Evolutionary conservation across 2,329 filamentous ascomycete species (phyloP).

Genomic region (Lizonia empirigonia): DNA sequence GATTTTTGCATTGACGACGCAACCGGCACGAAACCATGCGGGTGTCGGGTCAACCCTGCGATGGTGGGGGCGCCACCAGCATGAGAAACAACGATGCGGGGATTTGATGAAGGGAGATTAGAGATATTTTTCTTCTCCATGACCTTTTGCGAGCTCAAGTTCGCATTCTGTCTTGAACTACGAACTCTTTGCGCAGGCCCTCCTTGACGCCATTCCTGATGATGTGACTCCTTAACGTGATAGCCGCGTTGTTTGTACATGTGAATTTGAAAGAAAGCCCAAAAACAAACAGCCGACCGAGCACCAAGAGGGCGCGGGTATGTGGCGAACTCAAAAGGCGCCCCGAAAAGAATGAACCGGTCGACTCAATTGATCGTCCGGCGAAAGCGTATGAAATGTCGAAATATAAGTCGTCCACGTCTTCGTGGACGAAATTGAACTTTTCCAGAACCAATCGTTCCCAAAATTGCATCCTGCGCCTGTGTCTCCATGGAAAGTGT

Average conservation of each 20-base stretch:
- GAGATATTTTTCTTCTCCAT: neutral
- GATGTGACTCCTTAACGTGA: neutral
- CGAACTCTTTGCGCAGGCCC: neutral
- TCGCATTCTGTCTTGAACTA: conserved; percentile 3
- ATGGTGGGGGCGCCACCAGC: conserved; percentile 13
- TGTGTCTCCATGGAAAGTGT: neutral
- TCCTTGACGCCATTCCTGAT: conserved; percentile 2
- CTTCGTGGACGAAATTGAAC: neutral
- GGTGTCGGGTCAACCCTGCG: conserved; percentile 14
- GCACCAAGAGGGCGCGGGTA: neutral
- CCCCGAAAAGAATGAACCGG: neutral
- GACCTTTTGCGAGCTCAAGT: neutral
- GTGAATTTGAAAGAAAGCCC: conserved; percentile 8
- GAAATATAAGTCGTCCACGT: neutral
- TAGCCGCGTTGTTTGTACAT: conserved; percentile 24
- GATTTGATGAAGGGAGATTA: neutral
- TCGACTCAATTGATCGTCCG: neutral
- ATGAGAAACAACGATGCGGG: neutral
- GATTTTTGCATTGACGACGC: conserved; percentile 4
- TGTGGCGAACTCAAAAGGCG: neutral
- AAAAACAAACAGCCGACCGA: conserved; percentile 4
- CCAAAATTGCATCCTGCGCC: conserved; percentile 6
- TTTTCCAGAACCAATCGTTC: neutral
- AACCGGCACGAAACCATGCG: conserved; percentile 20
- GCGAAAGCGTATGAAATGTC: neutral